Conservation (phyloP, 805 yeast genomes). For the Myxozyma sirexii region DNA sequence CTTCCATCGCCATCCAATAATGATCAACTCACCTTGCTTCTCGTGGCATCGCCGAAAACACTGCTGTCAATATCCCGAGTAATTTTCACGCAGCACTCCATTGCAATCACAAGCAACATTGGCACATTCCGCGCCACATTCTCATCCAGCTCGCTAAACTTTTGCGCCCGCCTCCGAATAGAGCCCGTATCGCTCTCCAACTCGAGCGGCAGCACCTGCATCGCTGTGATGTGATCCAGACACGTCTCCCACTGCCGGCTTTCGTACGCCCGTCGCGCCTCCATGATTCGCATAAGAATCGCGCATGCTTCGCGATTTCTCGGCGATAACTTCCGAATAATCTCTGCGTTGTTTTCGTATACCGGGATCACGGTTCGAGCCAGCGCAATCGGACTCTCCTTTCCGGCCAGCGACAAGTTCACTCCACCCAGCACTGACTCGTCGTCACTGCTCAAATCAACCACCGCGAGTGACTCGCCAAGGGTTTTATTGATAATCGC, state of each 20-base stretch:
- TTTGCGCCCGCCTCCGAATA: constrained; percentile 71
- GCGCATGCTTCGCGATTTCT: constrained; percentile 67
- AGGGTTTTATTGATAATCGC: constrained; percentile 70
- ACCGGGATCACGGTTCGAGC: constrained; percentile 46
- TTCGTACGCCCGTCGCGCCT: constrained; percentile 64
- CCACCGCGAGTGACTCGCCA: constrained; percentile 73
- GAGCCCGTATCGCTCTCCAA: constrained; percentile 51
- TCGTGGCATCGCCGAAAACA: constrained; percentile 31
- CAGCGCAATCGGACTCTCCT: constrained; percentile 44
- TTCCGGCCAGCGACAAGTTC: constrained; percentile 40
- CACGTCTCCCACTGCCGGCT: constrained; percentile 61
- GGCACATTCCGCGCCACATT: constrained; percentile 79
- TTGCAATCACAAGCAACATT: constrained; percentile 71
- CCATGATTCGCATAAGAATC: constrained; percentile 64
- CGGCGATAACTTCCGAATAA: constrained; percentile 57
- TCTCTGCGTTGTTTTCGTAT: constrained; percentile 58
- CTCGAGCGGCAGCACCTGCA: constrained; percentile 68
- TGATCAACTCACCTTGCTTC: constrained; percentile 25
- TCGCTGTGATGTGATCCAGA: constrained; percentile 54
- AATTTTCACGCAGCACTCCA: constrained; percentile 70
- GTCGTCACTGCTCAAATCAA: constrained; percentile 57
- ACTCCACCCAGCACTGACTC: constrained; percentile 34
- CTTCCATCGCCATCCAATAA: not conserved
- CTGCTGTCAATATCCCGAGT: constrained; percentile 44
- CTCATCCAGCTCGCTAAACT: constrained; percentile 65